Base-by-base conservation (phyloP, 306 rosid species). In the Ochetophila trinervis region DNA sequence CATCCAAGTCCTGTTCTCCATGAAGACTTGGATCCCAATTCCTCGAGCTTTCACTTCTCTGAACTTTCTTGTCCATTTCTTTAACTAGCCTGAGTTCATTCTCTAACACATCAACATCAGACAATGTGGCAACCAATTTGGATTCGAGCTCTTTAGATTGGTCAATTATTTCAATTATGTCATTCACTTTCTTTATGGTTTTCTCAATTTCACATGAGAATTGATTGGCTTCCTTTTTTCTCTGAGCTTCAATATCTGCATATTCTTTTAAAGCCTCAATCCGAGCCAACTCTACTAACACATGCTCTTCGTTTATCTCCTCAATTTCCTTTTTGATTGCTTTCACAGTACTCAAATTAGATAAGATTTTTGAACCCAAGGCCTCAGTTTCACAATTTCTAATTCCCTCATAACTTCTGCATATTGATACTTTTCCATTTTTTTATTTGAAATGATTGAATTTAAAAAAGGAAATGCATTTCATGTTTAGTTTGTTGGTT, bases 241-340 rank as follows among this genome's bases (percentile, higher is more conserved):
- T 83, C 24, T 63, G 75, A 37, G 83, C 74, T 70, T 80, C 83
- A 53, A 83, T 60, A 34, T 86, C 97, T 65, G 42, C 79, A 54
- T 72, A 53, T 55, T 90, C 99, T 80, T 72, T 86, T 78, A 83
- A 77, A 49, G 99, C 99, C 84, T 93, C 97, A 52, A 93, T 86
- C 85, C 69, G 74, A 12, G 97, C 96, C 69, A 89, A 67, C 74
- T 86, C 99, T 61, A 85, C 91, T 63, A 93, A 80, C 53, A 89
- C 87, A 68, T 87, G 96, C 54, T 93, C 97, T 59, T 93, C 96
- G 62, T 78, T 80, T 55, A 72, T 84, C 53, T 84, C 88, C 66
- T 84, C 93, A 67, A 87, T 81, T 84, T 90, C 91, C 70, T 77
- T 79, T 67, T 57, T 78, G 54, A 86, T 81, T 22, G 42, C 79